phyloP scores from a whole-genome alignment of 768 basidiomycete genomes.

The Tephrocybe sp. region DNA sequence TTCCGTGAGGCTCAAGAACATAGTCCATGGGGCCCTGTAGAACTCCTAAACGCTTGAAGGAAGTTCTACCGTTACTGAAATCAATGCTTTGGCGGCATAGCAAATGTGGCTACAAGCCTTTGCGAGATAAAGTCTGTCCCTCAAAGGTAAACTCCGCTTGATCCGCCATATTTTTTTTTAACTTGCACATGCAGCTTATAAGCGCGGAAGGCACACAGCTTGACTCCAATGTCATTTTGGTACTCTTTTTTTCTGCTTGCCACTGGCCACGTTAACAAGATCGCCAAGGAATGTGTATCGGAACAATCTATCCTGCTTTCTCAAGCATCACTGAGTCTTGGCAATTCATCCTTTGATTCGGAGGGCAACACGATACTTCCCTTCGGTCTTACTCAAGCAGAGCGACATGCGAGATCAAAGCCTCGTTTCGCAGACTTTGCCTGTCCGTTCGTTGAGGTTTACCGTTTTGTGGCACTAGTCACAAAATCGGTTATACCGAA shows the following conservation, averaged over 20 bases:
- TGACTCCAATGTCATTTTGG: constrained; percentile 68
- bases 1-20: not conserved
- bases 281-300: constrained; percentile 69
- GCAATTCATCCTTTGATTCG: constrained; percentile 53
- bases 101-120: constrained; percentile 67
- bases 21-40: constrained; percentile 49
- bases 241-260: constrained; percentile 29
- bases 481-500: constrained; percentile 73
- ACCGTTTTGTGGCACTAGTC: constrained; percentile 59
- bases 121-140: constrained; percentile 68
- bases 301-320: constrained; percentile 62
- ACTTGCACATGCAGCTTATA: constrained; percentile 32
- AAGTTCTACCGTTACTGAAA: constrained; percentile 51
- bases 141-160: constrained; percentile 56
- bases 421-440: constrained; percentile 81
- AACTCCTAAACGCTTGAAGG: constrained; percentile 74
- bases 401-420: constrained; percentile 47
- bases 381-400: constrained; percentile 48
- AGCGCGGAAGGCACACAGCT: constrained; percentile 38
- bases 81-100: constrained; percentile 66
- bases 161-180: not conserved
- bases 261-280: constrained; percentile 1
- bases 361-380: constrained; percentile 45
- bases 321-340: constrained; percentile 40
- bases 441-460: constrained; percentile 67